Conservation (phyloP, 495 filamentous ascomycete species). For the Lophiostoma macrostomum region DNA sequence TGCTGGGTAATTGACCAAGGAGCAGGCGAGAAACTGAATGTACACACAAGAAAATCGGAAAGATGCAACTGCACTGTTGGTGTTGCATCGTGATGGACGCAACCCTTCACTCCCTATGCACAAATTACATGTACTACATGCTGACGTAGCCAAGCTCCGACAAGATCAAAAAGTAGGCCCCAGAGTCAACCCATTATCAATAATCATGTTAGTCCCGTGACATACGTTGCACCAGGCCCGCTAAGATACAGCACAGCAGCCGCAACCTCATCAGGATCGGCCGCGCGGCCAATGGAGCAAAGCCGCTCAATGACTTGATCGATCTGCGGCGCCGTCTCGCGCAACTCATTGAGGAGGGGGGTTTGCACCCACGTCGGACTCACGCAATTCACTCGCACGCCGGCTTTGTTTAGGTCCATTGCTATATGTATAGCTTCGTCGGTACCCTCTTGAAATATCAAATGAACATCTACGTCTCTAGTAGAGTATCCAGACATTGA, state of each 20-base stretch:
- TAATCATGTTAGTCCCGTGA: conserved; percentile 11
- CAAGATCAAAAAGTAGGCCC: no score
- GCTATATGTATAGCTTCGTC: not conserved
- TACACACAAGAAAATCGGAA: no score
- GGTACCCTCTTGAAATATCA: not conserved
- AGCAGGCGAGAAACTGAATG: no score
- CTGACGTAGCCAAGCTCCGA: no score
- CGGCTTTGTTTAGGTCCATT: conserved; percentile 3
- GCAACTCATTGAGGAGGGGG: conserved; percentile 4
- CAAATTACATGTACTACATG: no score
- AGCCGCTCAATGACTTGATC: conserved; percentile 1
- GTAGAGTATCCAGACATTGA: no score
- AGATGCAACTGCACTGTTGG: no score
- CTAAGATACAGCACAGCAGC: conserved; percentile 9
- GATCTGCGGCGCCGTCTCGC: not conserved
- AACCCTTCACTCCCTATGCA: no score
- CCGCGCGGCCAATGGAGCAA: not conserved
- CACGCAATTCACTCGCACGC: conserved; percentile 17
- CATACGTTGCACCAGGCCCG: conserved; percentile 6
- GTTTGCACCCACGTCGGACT: conserved; percentile 21
- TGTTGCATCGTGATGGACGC: no score
- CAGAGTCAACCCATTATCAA: conserved; percentile 11
- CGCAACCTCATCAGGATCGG: conserved; percentile 10
- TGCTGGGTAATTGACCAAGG: no score
- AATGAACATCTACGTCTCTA: no score